Evolutionary conservation across 139 green algal genomes (phyloP), one percentile per base, ranked within the genome.

Genomic region (Axilococcus clingmanii): DNA sequence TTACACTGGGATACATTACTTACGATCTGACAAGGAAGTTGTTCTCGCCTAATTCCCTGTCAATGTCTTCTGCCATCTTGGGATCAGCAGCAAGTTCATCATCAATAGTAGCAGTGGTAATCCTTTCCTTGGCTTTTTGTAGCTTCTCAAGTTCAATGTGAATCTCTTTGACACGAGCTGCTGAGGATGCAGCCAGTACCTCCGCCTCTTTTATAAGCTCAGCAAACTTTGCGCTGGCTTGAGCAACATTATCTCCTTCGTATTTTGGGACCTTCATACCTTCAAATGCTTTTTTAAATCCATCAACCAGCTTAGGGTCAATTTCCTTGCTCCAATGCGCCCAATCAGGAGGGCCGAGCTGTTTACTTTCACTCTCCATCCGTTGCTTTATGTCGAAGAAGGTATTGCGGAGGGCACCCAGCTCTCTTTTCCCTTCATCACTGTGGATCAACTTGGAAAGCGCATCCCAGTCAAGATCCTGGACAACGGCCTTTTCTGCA

Each of bases 361-460:
- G 35, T 31, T 48, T 31, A 20, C 32, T 23, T n/a, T 6, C 41
- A 16, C 22, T 35, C 7, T 8, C 30, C 20, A 72, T 31, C 49
- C 40, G 43, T 4, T 23, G 24, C 29, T 66, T 16, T 5, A 75
- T 29, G 27, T 73, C 61, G 15, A 54, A 32, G 25, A 63, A 71
- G 3, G 56, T 61, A 55, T 38, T 65, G 35, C 66, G 53, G 5
- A 76, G 55, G 12, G 50, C 40, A 14, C 41, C 37, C 6, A 76
- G 44, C 32, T 76, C 67, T 11, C 67, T 50, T 24, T 69, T 75
- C 28, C 65, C 67, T 27, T 74, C 57, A 16, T 76, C 67, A 33
- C 55, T 66, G 27, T 57, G 29, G 7, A 76, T 32, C 20, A 62
- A 47, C 3, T 37, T 37, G 28, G 37, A 44, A 17, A 76, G 33